Base-by-base conservation (phyloP, 139 green algal genomes). In the Auxenochlorella pyrenoidosa region DNA sequence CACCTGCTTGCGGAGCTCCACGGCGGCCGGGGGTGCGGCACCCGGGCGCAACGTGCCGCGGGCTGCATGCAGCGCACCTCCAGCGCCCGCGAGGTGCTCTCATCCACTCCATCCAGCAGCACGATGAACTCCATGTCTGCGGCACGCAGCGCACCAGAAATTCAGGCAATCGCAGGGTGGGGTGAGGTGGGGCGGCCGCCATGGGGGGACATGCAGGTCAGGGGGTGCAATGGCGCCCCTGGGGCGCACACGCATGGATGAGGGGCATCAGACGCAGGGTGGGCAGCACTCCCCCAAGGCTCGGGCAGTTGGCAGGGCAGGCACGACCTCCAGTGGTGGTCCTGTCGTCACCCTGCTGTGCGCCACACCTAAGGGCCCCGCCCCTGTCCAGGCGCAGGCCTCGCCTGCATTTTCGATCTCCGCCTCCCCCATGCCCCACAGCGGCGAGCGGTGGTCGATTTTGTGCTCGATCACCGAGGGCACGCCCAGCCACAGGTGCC, bases 401-500 rank as follows among this genome's bases (percentile, higher is more conserved):
- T 63, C 22, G 54, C 85, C 89, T 51, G n/a, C 26, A 0, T 28
- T 47, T 80, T 87, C 75, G 66, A 95, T 88, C 22, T 90, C 60
- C 1, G 88, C 88, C 30, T 90, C 82, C 5, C 79, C 89, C 44
- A 90, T 44, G 44, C 91, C 89, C 19, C 68, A 93, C 47, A 95
- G 80, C 30, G 92, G 88, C 36, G 72, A 90, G 54, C 71, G 34
- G 51, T 82, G 77, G 34, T 88, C 87, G 41, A 96, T 89, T 38
- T 90, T 73, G 79, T 96, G 94, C 18, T 79, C 87, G 43, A 95
- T 75, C 58, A 91, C 89, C 21, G 90, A 91, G 10, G 93, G 94
- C 81, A 96, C 83, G 0, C 94, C 94, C 75, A 96, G 92, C 88
- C 91, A 91, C 36, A 95, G 83, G 47, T 75, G 88, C 32, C 89